Percentiles rank a stretch among this genome's conserved stretches.
These are phyloP conservation scores for Pichia gijzeniarum DNA, from an alignment of 805 yeast species.

Conservation along the genomic window DNA sequence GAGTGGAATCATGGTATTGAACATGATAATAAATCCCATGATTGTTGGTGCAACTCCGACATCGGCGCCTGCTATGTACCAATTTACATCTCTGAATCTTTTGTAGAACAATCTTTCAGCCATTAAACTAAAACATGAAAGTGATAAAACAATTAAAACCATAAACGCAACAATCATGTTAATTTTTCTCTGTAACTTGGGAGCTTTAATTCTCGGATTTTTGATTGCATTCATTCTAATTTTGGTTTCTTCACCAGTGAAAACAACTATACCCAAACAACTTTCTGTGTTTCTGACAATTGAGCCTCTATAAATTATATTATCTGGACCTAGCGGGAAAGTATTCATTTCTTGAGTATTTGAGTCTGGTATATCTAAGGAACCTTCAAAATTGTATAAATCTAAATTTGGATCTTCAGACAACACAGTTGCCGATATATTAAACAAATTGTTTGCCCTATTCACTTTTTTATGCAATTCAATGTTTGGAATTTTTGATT, in stretches of 20 bases:
- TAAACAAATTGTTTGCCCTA: slow-evolving; percentile 44
- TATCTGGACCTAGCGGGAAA: slow-evolving; percentile 68
- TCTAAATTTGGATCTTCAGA: slow-evolving; percentile 91
- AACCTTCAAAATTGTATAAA: slow-evolving; percentile 87
- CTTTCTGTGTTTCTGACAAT: slow-evolving; percentile 76
- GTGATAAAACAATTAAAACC: slow-evolving; percentile 71
- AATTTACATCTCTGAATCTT: slow-evolving; percentile 38
- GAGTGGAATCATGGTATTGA: slow-evolving; percentile 89
- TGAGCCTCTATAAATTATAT: slow-evolving; percentile 87
- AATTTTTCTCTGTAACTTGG: slow-evolving; percentile 78
- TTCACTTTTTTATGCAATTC: slow-evolving; percentile 50
- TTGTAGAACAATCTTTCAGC: slow-evolving; percentile 56
- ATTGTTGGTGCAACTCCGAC: slow-evolving; percentile 84
- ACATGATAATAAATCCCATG: slow-evolving; percentile 97
- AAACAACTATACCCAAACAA: slow-evolving; percentile 73
- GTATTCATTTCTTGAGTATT: slow-evolving; percentile 27
- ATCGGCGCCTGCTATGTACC: slow-evolving; percentile 72
- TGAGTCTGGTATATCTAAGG: slow-evolving; percentile 34
- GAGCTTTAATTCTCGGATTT: slow-evolving; percentile 88
- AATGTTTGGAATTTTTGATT: slow-evolving; percentile 61
- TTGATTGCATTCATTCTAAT: slow-evolving; percentile 91
- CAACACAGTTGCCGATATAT: slow-evolving; percentile 47
- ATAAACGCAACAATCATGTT: slow-evolving; percentile 80
- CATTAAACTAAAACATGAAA: slow-evolving; percentile 77
- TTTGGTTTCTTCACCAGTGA: slow-evolving; percentile 94